Evolutionary conservation across 1,284 basidiomycete genomes (phyloP), one percentile per base, ranked within the genome.

Genomic region (Moesziomyces globuligerus): DNA sequence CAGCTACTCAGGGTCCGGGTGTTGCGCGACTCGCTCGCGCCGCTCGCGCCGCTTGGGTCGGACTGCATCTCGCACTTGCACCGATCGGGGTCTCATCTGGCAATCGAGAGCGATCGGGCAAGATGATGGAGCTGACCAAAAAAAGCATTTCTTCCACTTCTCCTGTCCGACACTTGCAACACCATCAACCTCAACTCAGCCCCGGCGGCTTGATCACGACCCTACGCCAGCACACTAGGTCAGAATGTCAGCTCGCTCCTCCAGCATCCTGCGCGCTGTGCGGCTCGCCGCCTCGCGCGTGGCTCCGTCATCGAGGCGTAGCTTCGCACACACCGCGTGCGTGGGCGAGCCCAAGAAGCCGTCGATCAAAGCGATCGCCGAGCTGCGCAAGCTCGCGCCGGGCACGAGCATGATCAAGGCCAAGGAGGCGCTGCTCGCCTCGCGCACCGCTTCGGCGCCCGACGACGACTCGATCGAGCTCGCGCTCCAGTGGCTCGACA

Each of bases 351-450:
- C 62, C 28, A 62, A 69, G 37, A 79, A 77, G 48, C 77, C 79
- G 1, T 70, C 89, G 28, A 85, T 91, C 54, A 89, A 90, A 66
- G 89, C 94, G 67, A 90, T 98, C 65, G 90, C 91, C 3, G 89
- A 93, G 83, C 87, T 98, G 32, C 89, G 94, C 57, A 91, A 90
- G 84, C 86, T 86, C 60, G 88, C 90, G 72, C 86, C 79, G 0
- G 80, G 84, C 41, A 92, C 91, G 49, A 91, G 91, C 13, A 89
- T 96, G 77, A 86, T 89, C 43, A 93, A 94, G 84, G 94, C 94
- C 44, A 89, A 90, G 47, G 91, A 95, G 83, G 94, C 94, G 3
- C 89, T 97, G 54, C 83, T 85, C 47, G 88, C 89, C 24, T 87
- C 88, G 32, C 69, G 73, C 8, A 17, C 70, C 7, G 3, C 64